Evolutionary conservation across 257 asterid genomes (phyloP), one percentile per base, ranked within the genome.

Genomic region (Striga asiatica): DNA sequence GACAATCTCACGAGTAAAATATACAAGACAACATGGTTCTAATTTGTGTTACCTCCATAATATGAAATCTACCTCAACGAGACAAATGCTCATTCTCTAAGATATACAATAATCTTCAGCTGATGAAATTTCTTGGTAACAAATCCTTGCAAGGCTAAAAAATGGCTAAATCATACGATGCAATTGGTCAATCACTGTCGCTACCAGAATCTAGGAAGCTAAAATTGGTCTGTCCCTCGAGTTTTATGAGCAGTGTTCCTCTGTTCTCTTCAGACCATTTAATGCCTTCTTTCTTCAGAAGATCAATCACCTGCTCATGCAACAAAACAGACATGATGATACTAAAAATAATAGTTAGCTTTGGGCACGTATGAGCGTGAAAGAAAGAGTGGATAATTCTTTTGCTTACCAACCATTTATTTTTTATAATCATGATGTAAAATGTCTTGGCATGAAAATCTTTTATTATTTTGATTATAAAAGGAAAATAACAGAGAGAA

Each of bases 261-360:
- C 78, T 74, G 61, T 91, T 91, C 76, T 84, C 96, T 67, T 91
- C 98, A 0, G 74, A 65, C 81, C 85, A 91, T 11, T 61, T 14
- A 14, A 91, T 77, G 25, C 87, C 87, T 76, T 87, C 95, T 16
- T 60, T 77, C 69, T 77, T 71, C 25, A 91, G 71, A 64, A 91
- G 88, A 54, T 62, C 27, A 51, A 71, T 53, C 12, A 87, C 96
- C 98, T 91, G 82, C 60, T n/a, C n/a, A 67, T 6, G 45, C 45
- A 11, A 7, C 18, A 38, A 38, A 11, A 7, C 18, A 38, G 13
- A 18, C 45, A 38, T 0, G 14, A 46, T 46, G 52, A 46, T 23
- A 19, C 52, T 9, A 43, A 43, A 4, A n/a, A n/a, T n/a, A n/a
- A 42, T 4, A 42, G 11, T 43, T 8, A 43, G 16, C n/a, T 14